These are phyloP conservation scores for Oryza longistaminata DNA, from an alignment of 176 grass and related monocot genomes.

Conservation along the genomic window DNA sequence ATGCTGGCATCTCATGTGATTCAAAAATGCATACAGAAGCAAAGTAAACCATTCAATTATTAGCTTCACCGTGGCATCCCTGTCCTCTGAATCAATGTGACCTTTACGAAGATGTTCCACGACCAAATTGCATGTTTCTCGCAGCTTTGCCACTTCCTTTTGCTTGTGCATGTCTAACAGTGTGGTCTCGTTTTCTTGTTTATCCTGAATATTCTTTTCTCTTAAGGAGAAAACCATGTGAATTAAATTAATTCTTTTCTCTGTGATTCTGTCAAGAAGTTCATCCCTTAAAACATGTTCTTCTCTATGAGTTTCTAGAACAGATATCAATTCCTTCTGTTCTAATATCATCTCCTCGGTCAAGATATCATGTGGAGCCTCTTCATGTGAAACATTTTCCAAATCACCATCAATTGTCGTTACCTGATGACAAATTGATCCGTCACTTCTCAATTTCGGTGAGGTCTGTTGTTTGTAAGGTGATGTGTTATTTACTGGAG, in stretches of 20 bases:
- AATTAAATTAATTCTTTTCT: constrained; percentile 64
- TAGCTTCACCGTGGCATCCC: constrained; percentile 44
- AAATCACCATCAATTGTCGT: constrained; percentile 25
- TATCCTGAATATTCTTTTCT: constrained; percentile 52
- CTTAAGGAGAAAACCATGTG: constrained; percentile 60
- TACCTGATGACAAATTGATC: constrained; percentile 24
- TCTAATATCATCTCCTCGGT: constrained; percentile 27
- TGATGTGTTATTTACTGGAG: constrained; percentile 25
- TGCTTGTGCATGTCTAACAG: constrained; percentile 52
- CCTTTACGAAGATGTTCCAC: constrained; percentile 47
- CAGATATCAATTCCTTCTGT: constrained; percentile 30
- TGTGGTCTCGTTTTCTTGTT: constrained; percentile 54
- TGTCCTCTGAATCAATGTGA: constrained; percentile 28
- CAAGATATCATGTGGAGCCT: constrained; percentile 32
- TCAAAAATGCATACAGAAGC: constrained; percentile 53
- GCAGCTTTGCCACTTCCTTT: constrained; percentile 46
- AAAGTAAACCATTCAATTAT: constrained; percentile 57
- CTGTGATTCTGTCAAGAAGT: constrained; percentile 38
- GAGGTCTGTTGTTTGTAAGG: constrained; percentile 28
- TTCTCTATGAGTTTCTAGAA: constrained; percentile 31
- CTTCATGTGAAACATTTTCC: constrained; percentile 39
- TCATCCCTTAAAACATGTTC: constrained; percentile 39
- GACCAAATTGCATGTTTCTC: constrained; percentile 42
- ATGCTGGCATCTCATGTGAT: constrained; percentile 56
- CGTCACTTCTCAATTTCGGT: constrained; percentile 22